Conservation (phyloP, 1,139 yeast species). For the Diutina scorzettiae region DNA sequence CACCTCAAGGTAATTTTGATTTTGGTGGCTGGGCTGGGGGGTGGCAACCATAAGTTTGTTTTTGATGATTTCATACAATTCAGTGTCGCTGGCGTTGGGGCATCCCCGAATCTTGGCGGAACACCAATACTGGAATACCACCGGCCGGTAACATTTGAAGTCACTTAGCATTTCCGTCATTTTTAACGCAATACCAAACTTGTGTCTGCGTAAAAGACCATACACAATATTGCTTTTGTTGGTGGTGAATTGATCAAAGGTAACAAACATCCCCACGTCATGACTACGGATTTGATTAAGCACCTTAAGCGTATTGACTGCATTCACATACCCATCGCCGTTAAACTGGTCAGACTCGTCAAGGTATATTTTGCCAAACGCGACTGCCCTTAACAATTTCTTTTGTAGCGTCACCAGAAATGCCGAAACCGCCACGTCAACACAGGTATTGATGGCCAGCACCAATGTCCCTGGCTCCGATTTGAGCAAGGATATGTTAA, state of each 20-base stretch:
- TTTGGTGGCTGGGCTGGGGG: slow-evolving; percentile 2
- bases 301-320: slow-evolving; percentile 50
- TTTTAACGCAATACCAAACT: slow-evolving; percentile 53
- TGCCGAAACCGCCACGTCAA: slow-evolving; percentile 68
- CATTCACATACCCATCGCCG: slow-evolving; percentile 48
- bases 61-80: slow-evolving; percentile 36
- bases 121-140: slow-evolving; percentile 74
- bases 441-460: slow-evolving; percentile 59
- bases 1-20: slow-evolving; percentile 14
- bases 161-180: slow-evolving; percentile 38
- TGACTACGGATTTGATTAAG: slow-evolving; percentile 55
- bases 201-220: slow-evolving; percentile 46
- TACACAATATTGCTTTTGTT: slow-evolving; percentile 31
- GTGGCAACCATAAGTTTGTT: slow-evolving; percentile 9
- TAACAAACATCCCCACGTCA: slow-evolving; percentile 59
- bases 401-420: slow-evolving; percentile 74
- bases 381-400: slow-evolving; percentile 63
- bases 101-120: slow-evolving; percentile 52
- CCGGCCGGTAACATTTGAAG: slow-evolving; percentile 34
- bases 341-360: slow-evolving; percentile 30
- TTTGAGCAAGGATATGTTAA: slow-evolving; percentile 48
- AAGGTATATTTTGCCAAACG: slow-evolving; percentile 71
- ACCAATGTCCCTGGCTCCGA: slow-evolving; percentile 36
- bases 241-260: slow-evolving; percentile 32
- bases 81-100: slow-evolving; percentile 42